These are phyloP conservation scores for Emericellopsis cladophorae DNA, from an alignment of 2,329 filamentous ascomycete species.

Conservation along the genomic window DNA sequence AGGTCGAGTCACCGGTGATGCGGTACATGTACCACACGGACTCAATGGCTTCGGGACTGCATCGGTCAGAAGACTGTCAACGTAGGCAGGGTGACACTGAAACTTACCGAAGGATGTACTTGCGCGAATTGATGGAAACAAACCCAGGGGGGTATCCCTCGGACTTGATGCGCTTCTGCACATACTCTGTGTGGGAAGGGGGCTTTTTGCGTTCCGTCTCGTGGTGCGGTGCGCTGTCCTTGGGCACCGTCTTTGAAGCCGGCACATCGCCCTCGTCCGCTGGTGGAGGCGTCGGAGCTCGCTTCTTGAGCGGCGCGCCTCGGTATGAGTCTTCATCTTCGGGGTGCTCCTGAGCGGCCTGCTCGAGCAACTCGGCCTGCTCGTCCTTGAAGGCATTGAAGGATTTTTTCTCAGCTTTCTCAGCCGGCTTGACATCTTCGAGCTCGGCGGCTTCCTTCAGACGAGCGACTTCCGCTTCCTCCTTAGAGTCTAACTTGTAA, in stretches of 20 bases:
- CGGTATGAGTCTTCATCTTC: conserved; percentile 8
- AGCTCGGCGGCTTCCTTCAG: conserved; percentile 6
- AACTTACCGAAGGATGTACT: conserved; percentile 51
- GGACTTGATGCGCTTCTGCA: conserved; percentile 28
- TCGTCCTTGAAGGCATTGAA: conserved; percentile 1
- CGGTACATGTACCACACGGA: conserved; percentile 85
- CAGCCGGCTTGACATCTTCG: not conserved
- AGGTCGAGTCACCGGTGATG: conserved; percentile 64
- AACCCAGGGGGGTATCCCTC: conserved; percentile 39
- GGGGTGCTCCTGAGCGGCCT: conserved; percentile 4
- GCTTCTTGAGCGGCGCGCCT: conserved; percentile 8
- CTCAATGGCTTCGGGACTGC: conserved; percentile 73
- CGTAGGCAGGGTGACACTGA: conserved; percentile 4
- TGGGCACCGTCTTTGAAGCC: conserved; percentile 1
- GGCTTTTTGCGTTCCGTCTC: conserved; percentile 17
- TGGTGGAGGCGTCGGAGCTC: not conserved
- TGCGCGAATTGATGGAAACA: conserved; percentile 24
- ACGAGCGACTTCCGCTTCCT: conserved; percentile 3
- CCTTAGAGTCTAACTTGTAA: conserved; percentile 1
- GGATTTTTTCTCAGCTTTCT: not conserved
- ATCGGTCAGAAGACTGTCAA: conserved; percentile 4
- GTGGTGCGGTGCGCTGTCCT: not conserved
- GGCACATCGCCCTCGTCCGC: not conserved
- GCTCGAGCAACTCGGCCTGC: conserved; percentile 4
- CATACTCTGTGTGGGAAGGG: conserved; percentile 39